Evolutionary conservation across 2,329 filamentous ascomycete genomes (phyloP), one percentile per base, ranked within the genome.

Genomic region (Epichloe gansuensis): DNA sequence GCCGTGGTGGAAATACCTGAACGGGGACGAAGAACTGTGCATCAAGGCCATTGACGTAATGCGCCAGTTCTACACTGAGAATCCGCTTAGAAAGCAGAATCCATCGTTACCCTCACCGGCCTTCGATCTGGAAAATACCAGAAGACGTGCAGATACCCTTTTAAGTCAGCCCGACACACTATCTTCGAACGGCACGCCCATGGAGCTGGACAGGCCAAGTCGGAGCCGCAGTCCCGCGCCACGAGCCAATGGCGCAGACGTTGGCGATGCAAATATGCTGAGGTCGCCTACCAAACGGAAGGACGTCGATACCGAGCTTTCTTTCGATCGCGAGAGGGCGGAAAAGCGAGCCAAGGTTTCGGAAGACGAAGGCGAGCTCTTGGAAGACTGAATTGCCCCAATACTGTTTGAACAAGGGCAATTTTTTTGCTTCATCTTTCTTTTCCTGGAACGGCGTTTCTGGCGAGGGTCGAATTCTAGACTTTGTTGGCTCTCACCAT

Each of bases 1-100:
- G 59, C 77, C 90, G 0, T 98, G 93, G 93, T 98, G 91, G 91
- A 83, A 83, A 54, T 77, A 80, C 52, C 71, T 95, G 50, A 80
- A 81, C 36, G 86, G 89, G 38, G 78, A 82, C 56, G 75, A 91
- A 58, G 73, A 75, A 23, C 80, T 85, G 55, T 86, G 94, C 56
- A 71, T 77, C 42, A 77, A 77, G 59, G 88, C 89, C 4, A 87
- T 90, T 59, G 82, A 85, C 51, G 76, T 87, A 51, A 85, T 96
- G 74, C 79, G 81, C 38, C 80, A 78, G 55, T 84, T 83, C 60
- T 84, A 82, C 64, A 71, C 67, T 42, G 80, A 84, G 64, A 84
- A 84, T 63, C 81, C 81, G 46, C 70, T 82, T 52, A 71, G 72
- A 57, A 80, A 80, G 65, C 71, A 75, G 58, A 76, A 79, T 57